phyloP scores from a whole-genome alignment of 257 asterid species.

The Phtheirospermum japonicum region DNA sequence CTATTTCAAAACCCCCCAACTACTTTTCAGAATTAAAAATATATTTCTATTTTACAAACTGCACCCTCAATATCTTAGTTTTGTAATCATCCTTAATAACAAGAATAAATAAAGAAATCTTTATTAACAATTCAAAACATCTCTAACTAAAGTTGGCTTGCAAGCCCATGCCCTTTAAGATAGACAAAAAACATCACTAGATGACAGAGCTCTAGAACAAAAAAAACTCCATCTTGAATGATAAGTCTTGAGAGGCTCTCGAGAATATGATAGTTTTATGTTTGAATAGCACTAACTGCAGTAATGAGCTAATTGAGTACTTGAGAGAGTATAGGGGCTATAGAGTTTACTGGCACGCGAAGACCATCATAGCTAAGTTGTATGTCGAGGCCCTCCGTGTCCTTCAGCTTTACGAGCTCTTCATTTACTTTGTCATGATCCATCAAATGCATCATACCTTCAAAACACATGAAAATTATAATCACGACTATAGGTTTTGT shows the following conservation, averaged over 20 bases:
- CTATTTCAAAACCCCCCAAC: no score
- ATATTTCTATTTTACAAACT: no score
- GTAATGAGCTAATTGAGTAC: slow-evolving; percentile 4
- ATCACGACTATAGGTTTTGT: not conserved
- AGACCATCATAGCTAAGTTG: slow-evolving; percentile 94
- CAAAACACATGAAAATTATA: slow-evolving; percentile 22
- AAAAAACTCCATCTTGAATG: slow-evolving; percentile 7
- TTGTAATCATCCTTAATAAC: not conserved
- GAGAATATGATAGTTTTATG: not conserved
- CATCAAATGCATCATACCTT: slow-evolving; percentile 99
- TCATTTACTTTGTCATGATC: slow-evolving; percentile 78
- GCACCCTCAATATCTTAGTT: no score
- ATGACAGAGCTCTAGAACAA: no score
- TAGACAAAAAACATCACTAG: not conserved
- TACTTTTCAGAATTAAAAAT: no score
- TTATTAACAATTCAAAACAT: no score
- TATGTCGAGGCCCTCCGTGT: slow-evolving; percentile 72
- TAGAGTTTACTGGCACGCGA: slow-evolving; percentile 59
- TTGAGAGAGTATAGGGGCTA: slow-evolving; percentile 28
- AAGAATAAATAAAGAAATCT: no score
- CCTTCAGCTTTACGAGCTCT: slow-evolving; percentile 60
- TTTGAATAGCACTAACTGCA: slow-evolving; percentile 8
- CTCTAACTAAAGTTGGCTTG: no score
- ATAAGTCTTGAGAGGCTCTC: not conserved
- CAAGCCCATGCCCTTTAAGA: no score